Conservation (phyloP, 2,329 filamentous ascomycete species). For the Fusarium redolens region DNA sequence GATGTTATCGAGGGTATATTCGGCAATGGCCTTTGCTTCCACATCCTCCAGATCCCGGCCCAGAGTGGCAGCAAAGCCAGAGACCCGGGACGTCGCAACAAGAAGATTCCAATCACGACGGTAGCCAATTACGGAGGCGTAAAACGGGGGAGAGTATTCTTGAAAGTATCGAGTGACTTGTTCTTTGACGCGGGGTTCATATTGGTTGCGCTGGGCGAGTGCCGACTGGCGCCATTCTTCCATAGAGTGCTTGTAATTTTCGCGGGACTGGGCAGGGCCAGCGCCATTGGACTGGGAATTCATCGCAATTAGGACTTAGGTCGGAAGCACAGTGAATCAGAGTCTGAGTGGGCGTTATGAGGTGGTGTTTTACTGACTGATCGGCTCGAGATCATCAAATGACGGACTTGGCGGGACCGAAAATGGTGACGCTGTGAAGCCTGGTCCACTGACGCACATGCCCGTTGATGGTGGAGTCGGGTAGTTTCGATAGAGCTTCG, state of each 20-base stretch:
- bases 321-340: neutral
- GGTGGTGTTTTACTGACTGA: neutral
- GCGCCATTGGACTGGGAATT: slow-evolving; percentile 31
- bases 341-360: neutral
- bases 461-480: neutral
- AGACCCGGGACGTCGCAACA: slow-evolving; percentile 44
- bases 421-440: slow-evolving; percentile 42
- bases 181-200: slow-evolving; percentile 46
- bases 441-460: slow-evolving; percentile 26
- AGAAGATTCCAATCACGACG: slow-evolving; percentile 45
- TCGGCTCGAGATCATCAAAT: slow-evolving; percentile 22
- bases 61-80: slow-evolving; percentile 46
- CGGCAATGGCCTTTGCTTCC: slow-evolving; percentile 52
- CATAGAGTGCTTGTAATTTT: slow-evolving; percentile 44
- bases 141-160: slow-evolving; percentile 49
- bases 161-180: slow-evolving; percentile 49
- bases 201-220: slow-evolving; percentile 45
- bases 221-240: slow-evolving; percentile 49
- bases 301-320: slow-evolving; percentile 18
- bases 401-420: slow-evolving; percentile 32
- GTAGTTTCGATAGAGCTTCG: slow-evolving; percentile 5
- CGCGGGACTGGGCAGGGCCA: slow-evolving; percentile 32
- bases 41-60: slow-evolving; percentile 49
- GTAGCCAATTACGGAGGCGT: slow-evolving; percentile 48
- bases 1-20: slow-evolving; percentile 48